Percentiles rank a stretch among this genome's conserved stretches.
Evolutionary conservation across 768 basidiomycete genomes (phyloP).

Genomic region (Pisolithus microcarpus): DNA sequence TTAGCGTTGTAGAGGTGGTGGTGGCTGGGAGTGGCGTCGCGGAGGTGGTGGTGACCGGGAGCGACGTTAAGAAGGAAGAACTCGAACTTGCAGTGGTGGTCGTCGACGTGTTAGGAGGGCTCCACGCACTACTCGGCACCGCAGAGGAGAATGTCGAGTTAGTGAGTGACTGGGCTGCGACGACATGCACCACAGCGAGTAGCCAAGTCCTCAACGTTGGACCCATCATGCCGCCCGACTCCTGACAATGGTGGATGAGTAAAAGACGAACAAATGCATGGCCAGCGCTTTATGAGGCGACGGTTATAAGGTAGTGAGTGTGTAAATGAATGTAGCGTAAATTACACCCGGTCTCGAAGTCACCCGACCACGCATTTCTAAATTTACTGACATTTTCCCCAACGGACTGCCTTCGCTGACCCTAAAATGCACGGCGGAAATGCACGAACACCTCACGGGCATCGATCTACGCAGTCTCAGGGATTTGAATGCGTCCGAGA

Average conservation of each 20-base stretch:
- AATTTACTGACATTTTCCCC: too few species aligned
- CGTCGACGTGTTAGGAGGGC: not conserved
- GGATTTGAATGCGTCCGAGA: too few species aligned
- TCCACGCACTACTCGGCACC: not conserved
- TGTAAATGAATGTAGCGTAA: too few species aligned
- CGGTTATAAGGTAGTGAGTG: too few species aligned
- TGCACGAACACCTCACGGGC: too few species aligned
- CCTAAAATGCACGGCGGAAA: too few species aligned
- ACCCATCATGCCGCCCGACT: not conserved
- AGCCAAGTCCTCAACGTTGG: not conserved
- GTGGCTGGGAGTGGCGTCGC: not conserved
- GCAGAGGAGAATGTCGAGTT: not conserved
- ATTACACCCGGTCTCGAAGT: too few species aligned
- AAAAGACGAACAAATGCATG: not conserved
- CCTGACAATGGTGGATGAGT: not conserved
- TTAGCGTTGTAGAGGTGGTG: conserved; percentile 3
- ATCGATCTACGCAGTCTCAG: too few species aligned
- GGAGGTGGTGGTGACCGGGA: not conserved
- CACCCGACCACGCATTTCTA: too few species aligned
- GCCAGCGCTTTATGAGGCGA: too few species aligned
- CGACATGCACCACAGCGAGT: not conserved
- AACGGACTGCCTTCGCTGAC: too few species aligned
- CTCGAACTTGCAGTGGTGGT: not conserved
- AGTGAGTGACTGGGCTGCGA: not conserved
- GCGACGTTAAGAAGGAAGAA: not conserved